Evolutionary conservation across 1,284 basidiomycete genomes (phyloP).

Genomic region (Tilletia setariae): DNA sequence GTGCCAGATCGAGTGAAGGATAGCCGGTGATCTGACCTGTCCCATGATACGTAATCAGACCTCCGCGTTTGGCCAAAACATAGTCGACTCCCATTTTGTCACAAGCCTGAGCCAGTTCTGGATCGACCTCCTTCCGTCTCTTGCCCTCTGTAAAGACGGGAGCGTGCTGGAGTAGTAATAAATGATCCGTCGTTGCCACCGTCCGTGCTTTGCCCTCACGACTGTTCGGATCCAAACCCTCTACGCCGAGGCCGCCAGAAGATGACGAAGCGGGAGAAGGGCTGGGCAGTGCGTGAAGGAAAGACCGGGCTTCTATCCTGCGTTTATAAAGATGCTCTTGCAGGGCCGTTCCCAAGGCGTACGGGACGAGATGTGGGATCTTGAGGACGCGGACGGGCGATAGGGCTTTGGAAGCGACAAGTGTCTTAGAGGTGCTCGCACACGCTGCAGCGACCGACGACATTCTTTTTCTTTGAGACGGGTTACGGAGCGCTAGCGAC

Average conservation of each 20-base stretch:
- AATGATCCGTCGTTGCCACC: conserved; percentile 57
- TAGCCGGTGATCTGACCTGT: conserved; percentile 97
- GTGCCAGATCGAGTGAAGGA: conserved; percentile 77
- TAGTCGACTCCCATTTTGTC: conserved; percentile 82
- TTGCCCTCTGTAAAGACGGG: conserved; percentile 93
- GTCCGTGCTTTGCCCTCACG: conserved; percentile 51
- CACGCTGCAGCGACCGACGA: neutral
- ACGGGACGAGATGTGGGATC: conserved; percentile 49
- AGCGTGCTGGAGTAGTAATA: conserved; percentile 68
- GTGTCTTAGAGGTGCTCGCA: neutral
- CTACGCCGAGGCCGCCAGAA: conserved; percentile 53
- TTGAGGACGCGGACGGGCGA: neutral
- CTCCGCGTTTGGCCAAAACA: conserved; percentile 76
- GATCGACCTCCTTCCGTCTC: conserved; percentile 63
- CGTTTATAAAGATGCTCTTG: conserved; percentile 47
- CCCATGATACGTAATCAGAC: conserved; percentile 94
- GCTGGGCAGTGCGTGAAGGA: conserved; percentile 69
- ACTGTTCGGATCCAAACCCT: conserved; percentile 18
- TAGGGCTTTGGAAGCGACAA: neutral
- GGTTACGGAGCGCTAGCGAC: too few relatives aligned
- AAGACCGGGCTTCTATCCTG: conserved; percentile 34
- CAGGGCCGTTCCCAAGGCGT: conserved; percentile 39
- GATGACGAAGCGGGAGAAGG: conserved; percentile 73
- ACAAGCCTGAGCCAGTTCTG: conserved; percentile 60
- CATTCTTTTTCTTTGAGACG: too few relatives aligned